Base-by-base conservation (phyloP, 352 stramenopile species). In the Pythium aquatile region DNA sequence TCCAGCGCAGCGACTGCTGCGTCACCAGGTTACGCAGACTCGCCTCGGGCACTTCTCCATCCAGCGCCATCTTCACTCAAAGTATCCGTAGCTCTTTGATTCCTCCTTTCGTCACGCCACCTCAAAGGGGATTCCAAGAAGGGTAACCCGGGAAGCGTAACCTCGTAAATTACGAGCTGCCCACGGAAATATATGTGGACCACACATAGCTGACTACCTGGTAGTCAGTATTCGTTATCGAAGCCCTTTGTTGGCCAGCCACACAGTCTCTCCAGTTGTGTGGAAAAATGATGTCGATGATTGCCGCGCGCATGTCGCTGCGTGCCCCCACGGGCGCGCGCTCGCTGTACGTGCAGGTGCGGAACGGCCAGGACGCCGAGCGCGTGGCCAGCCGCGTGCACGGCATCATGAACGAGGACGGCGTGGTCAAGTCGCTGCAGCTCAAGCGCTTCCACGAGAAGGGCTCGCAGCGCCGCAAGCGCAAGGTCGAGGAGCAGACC, bases 21-120 rank as follows among this genome's bases (percentile, higher is more conserved):
- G 91, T 78, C 66, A 97, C 77, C 55, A 97, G 79, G 79, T 97
- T 97, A 56, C 85, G 85, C 74, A 97, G 81, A 55, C 85, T 95
- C 69, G 89, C 83, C 70, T 97, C 88, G 26, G 91, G 88, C 32
- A 96, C 82, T 62, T 90, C 85, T 62, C 55, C 66, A 40, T 72
- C 66, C 32, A 49, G 35, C 64, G 62, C 56, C 10, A 4, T 65
- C 47, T 33, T 51, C n/a, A 0, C 20, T 24, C 20, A 1, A 24
- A 24, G 53, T 55, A n/a, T 37, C 26, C 26, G 16, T 24, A 20
- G 24, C 26, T 55, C 13, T 16, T 24, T 14, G 42, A 28, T 55
- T 10, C 14, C 26, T 24, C 28, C 30, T 42, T 46, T 58, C 16
- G 16, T 32, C 29, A 11, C 29, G 30, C 53, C 53, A 47, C 53